A percentile compares a stretch with the other conserved stretches of the same genome.
Conservation (phyloP, 2,329 filamentous ascomycete genomes). For the Mollisiaceae sp. region DNA sequence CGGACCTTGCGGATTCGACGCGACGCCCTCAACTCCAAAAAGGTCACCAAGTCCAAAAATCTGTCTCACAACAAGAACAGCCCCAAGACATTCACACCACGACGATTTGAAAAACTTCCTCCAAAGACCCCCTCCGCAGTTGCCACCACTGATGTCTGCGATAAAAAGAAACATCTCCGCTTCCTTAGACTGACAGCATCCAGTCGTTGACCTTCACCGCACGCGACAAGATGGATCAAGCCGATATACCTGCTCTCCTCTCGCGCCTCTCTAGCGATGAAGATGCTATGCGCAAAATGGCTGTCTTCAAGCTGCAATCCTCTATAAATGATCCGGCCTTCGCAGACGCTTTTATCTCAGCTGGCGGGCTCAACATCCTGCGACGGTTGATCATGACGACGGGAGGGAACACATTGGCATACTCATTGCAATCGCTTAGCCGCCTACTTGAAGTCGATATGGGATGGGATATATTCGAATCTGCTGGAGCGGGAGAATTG, state of each 20-base stretch:
- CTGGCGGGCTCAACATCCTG: constrained; percentile 82
- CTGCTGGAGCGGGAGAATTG: constrained; percentile 65
- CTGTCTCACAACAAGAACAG: constrained; percentile 2
- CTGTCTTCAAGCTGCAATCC: constrained; percentile 95
- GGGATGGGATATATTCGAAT: constrained; percentile 89
- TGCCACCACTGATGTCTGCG: neutral
- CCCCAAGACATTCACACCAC: neutral
- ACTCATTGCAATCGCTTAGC: constrained; percentile 87
- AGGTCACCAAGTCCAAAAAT: neutral
- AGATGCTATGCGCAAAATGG: constrained; percentile 96
- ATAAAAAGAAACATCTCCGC: constrained; percentile 11
- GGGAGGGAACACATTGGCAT: constrained; percentile 92
- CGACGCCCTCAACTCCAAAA: neutral
- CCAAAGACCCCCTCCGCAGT: neutral
- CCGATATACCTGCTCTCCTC: constrained; percentile 68
- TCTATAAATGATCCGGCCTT: constrained; percentile 96
- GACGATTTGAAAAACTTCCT: neutral
- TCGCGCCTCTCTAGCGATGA: constrained; percentile 71
- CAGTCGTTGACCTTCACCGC: neutral
- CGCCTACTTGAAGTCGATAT: constrained; percentile 93
- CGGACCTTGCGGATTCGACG: constrained; percentile 6
- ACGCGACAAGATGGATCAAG: constrained; percentile 59
- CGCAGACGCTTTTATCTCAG: constrained; percentile 92
- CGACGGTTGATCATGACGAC: constrained; percentile 83
- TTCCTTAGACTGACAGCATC: constrained; percentile 3